phyloP scores from a whole-genome alignment of 2,329 filamentous ascomycete genomes.

The Chaetomiaceae sp. region DNA sequence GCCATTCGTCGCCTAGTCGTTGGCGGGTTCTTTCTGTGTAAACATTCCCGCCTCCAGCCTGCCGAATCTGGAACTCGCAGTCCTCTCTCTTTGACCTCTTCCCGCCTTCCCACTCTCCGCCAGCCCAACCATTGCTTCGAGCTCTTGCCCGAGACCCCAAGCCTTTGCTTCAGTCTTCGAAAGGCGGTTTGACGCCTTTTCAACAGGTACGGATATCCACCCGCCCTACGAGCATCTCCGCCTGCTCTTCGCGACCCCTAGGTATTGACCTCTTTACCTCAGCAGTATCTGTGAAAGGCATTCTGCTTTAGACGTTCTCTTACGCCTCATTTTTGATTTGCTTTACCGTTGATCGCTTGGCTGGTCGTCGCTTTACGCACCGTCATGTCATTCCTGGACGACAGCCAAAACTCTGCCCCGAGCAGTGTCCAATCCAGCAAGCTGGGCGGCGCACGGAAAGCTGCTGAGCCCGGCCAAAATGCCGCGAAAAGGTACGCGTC shows the following conservation, averaged over 20 bases:
- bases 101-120: constrained; percentile 3
- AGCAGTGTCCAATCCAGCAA: constrained; percentile 59
- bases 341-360: background rate
- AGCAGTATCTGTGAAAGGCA: constrained; percentile 13
- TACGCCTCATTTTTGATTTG: constrained; percentile 6
- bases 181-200: constrained; percentile 7
- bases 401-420: constrained; percentile 63
- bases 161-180: background rate
- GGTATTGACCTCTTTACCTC: constrained; percentile 13
- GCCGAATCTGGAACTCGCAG: constrained; percentile 6
- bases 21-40: constrained; percentile 19
- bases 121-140: constrained; percentile 9
- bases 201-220: constrained; percentile 16
- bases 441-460: constrained; percentile 50
- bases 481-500: constrained; percentile 79
- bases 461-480: constrained; percentile 58
- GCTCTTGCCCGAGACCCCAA: constrained; percentile 3
- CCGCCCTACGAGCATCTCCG: background rate
- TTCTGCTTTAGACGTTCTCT: constrained; percentile 8
- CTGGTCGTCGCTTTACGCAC: background rate
- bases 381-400: constrained; percentile 51
- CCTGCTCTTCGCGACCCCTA: constrained; percentile 4
- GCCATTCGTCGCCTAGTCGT: constrained; percentile 14
- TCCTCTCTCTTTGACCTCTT: background rate
- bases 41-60: constrained; percentile 22